Evolutionary conservation across 176 grass and related monocot species (phyloP).

Genomic region (Raddia distichophylla): DNA sequence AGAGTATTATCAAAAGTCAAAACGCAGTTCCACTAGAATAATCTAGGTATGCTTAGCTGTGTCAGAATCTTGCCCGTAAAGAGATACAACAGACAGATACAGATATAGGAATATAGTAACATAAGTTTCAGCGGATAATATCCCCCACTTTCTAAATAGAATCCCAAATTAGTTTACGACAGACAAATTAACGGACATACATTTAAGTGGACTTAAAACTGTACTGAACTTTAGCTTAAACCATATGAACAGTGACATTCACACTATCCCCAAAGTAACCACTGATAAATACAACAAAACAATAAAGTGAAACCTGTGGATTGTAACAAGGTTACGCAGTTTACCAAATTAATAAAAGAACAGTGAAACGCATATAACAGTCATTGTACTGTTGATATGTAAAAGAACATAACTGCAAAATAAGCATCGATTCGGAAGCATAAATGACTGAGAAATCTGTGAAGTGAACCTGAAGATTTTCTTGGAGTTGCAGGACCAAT

Average conservation of each 20-base stretch:
- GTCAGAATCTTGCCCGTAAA: background rate
- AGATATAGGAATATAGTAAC: background rate
- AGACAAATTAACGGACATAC: background rate
- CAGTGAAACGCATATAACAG: background rate
- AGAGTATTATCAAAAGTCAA: slow-evolving; percentile 3
- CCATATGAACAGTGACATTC: background rate
- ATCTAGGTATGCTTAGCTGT: background rate
- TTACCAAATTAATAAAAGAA: background rate
- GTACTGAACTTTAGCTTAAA: background rate
- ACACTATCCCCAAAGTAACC: background rate
- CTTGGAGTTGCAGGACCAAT: slow-evolving; percentile 92
- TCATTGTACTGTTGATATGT: background rate
- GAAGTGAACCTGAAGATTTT: slow-evolving; percentile 84
- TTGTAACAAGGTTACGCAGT: background rate
- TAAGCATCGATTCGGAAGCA: background rate
- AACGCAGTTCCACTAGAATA: slow-evolving; percentile 6
- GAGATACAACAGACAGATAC: background rate
- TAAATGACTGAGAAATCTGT: slow-evolving; percentile 33
- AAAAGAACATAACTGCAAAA: background rate
- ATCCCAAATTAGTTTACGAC: background rate
- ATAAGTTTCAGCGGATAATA: background rate
- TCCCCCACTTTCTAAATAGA: background rate
- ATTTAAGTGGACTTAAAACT: background rate
- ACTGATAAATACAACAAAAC: background rate
- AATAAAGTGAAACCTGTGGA: background rate